phyloP scores from a whole-genome alignment of 2,329 filamentous ascomycete species.

The Cytospora mali region DNA sequence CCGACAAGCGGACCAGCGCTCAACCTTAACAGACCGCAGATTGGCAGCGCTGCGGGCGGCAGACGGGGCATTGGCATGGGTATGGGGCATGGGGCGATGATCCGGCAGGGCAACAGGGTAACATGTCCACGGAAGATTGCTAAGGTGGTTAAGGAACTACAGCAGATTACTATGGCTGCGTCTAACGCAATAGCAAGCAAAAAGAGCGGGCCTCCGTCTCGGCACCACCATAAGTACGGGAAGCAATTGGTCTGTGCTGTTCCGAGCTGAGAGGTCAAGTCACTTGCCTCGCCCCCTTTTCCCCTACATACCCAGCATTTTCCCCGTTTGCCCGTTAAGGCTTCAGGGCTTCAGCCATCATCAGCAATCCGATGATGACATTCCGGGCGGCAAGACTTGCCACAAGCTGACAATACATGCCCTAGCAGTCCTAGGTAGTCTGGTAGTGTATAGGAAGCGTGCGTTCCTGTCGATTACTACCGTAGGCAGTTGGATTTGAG shows the following conservation, averaged over 20 bases:
- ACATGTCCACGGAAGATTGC: background rate
- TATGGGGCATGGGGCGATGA: background rate
- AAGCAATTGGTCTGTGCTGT: slow-evolving; percentile 18
- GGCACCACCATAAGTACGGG: slow-evolving; percentile 16
- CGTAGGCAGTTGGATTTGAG: background rate
- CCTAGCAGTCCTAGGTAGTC: no score
- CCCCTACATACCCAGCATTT: slow-evolving; percentile 2
- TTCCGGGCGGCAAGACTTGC: background rate
- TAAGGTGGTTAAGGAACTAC: background rate
- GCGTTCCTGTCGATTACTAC: background rate
- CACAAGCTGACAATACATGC: background rate
- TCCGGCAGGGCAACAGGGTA: slow-evolving; percentile 2
- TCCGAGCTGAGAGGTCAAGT: slow-evolving; percentile 8
- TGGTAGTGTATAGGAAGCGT: background rate
- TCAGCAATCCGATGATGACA: background rate
- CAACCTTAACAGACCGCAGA: background rate
- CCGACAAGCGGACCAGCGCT: background rate
- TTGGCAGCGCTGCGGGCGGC: background rate
- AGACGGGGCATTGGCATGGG: background rate
- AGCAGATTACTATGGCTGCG: slow-evolving; percentile 6
- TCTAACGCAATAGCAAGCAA: slow-evolving; percentile 2
- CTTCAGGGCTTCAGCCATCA: background rate
- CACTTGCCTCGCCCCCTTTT: slow-evolving; percentile 16
- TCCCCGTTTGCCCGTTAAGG: no score
- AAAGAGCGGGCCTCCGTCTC: slow-evolving; percentile 7